Conservation (phyloP, 2,329 filamentous ascomycete species). For the Xylaria multiplex region DNA sequence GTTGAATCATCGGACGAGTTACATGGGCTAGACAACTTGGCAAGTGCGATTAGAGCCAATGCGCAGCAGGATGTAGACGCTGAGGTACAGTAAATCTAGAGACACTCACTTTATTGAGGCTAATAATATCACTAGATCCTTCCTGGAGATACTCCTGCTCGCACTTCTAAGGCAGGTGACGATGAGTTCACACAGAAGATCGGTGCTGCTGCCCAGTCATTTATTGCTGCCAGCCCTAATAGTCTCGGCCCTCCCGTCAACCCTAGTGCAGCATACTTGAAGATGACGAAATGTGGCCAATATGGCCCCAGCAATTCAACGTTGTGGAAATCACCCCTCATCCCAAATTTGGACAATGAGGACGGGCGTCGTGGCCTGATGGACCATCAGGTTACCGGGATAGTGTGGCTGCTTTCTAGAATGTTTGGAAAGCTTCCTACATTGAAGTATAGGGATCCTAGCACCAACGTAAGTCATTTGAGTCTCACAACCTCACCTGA, state of each 20-base stretch:
- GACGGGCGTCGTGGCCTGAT: constrained; percentile 41
- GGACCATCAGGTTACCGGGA: constrained; percentile 45
- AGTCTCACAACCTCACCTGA: constrained; percentile 27
- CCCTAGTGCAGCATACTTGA: constrained; percentile 41
- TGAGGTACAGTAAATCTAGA: constrained; percentile 36
- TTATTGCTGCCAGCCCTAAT: constrained; percentile 44
- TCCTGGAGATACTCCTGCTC: constrained; percentile 19
- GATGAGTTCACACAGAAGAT: constrained; percentile 35
- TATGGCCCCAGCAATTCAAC: constrained; percentile 41
- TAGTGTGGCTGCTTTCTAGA: constrained; percentile 47
- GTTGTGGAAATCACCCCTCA: constrained; percentile 42
- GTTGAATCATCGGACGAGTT: constrained; percentile 2
- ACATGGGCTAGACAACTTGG: constrained; percentile 26
- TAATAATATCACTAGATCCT: constrained; percentile 17
- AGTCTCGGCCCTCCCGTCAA: constrained; percentile 45
- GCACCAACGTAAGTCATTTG: background rate
- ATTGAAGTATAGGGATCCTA: constrained; percentile 26
- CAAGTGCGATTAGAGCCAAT: constrained; percentile 36
- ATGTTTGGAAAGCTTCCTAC: constrained; percentile 43
- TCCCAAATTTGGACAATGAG: constrained; percentile 39
- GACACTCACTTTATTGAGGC: background rate
- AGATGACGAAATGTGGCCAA: constrained; percentile 41
- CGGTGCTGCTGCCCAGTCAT: constrained; percentile 37
- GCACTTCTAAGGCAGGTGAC: constrained; percentile 15
- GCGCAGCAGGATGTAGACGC: constrained; percentile 43